Conservation (phyloP, 495 filamentous ascomycete genomes). For the Penicillium coffeae region DNA sequence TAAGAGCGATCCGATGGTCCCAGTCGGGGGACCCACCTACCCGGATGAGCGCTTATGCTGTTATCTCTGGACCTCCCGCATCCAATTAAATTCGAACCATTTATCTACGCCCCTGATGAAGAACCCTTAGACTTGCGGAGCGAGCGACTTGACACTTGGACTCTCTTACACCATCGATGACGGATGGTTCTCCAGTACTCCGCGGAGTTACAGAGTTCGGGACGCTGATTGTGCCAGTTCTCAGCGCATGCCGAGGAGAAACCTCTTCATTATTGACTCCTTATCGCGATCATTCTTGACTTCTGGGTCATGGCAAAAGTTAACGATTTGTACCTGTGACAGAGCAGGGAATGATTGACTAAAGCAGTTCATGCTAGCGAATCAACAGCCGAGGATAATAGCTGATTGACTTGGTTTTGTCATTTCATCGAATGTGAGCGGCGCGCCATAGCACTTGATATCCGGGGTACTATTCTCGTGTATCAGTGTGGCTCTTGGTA, state of each 20-base stretch:
- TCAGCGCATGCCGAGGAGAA: not conserved
- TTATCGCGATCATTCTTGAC: not conserved
- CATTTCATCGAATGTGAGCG: too few species aligned
- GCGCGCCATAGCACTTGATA: not conserved
- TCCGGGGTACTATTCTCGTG: not conserved
- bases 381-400: not conserved
- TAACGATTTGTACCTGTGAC: too few species aligned
- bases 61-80: not conserved
- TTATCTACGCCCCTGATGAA: not conserved
- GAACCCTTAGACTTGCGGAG: too few species aligned
- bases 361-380: too few species aligned
- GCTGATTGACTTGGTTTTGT: not conserved
- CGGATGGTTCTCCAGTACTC: not conserved
- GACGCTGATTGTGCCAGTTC: not conserved
- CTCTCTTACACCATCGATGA: not conserved
- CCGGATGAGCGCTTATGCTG: not conserved
- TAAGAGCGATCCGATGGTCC: too few species aligned
- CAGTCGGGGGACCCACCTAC: not conserved
- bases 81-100: not conserved
- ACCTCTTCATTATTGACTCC: not conserved
- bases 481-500: not conserved
- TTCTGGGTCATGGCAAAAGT: not conserved
- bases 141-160: not conserved
- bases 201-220: slow-evolving; percentile 1
- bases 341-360: too few species aligned